These are phyloP conservation scores for Kluyveromyces starmeri DNA, from an alignment of 805 yeast species.

Conservation along the genomic window DNA sequence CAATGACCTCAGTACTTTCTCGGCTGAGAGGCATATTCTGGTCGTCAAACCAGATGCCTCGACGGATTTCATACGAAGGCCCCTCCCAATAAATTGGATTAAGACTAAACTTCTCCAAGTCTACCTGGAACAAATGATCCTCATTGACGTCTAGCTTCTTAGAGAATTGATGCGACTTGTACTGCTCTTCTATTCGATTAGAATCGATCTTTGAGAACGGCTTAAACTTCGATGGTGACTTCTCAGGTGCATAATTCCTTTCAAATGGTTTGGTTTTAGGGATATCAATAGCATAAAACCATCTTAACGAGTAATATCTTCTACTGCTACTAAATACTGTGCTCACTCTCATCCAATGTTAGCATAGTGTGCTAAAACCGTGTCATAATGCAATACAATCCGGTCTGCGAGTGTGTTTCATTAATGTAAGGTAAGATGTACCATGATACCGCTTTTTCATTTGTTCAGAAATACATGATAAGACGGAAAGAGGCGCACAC, in stretches of 20 bases:
- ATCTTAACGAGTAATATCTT: constrained; percentile 26
- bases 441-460: too few relatives aligned
- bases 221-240: constrained; percentile 49
- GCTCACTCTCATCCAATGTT: neutral
- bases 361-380: too few relatives aligned
- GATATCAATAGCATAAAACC: constrained; percentile 82
- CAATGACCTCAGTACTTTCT: constrained; percentile 47
- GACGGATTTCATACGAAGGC: constrained; percentile 68
- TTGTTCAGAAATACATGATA: too few relatives aligned
- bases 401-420: too few relatives aligned
- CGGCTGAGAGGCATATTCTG: constrained; percentile 48
- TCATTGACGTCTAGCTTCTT: constrained; percentile 57
- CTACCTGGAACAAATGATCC: constrained; percentile 70
- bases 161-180: constrained; percentile 8
- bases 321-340: constrained; percentile 6
- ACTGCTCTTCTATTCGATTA: constrained; percentile 46
- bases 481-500: too few relatives aligned
- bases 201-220: constrained; percentile 64
- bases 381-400: too few relatives aligned
- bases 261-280: constrained; percentile 63
- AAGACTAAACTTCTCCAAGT: constrained; percentile 44
- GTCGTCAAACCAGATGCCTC: constrained; percentile 76
- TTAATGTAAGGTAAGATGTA: too few relatives aligned
- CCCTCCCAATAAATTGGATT: constrained; percentile 84
- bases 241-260: constrained; percentile 41